A percentile compares a stretch with the other conserved stretches of the same genome.
phyloP scores from a whole-genome alignment of 2,329 filamentous ascomycete species.

The Blastomyces emzantsi region DNA sequence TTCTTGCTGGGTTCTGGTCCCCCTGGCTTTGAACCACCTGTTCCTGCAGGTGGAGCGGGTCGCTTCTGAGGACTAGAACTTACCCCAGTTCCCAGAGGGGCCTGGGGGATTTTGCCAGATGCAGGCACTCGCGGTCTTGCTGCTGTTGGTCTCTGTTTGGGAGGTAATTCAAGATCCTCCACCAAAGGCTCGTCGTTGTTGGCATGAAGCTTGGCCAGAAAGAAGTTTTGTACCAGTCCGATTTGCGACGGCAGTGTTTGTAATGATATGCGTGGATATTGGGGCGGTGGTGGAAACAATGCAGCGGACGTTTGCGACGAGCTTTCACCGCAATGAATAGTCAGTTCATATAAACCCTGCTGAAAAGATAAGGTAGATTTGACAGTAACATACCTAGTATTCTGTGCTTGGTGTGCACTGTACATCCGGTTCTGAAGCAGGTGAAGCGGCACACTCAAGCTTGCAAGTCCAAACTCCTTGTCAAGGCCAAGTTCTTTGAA shows the following conservation, averaged over 20 bases:
- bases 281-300: conserved; percentile 54
- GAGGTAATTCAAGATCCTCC: conserved; percentile 89
- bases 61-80: conserved; percentile 37
- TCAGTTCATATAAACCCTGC: conserved; percentile 14
- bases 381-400: conserved; percentile 42
- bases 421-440: conserved; percentile 86
- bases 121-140: conserved; percentile 38
- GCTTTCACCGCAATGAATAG: conserved; percentile 17
- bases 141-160: conserved; percentile 63
- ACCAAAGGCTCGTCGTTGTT: conserved; percentile 74
- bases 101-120: conserved; percentile 37
- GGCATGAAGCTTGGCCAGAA: conserved; percentile 76
- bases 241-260: conserved; percentile 73
- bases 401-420: conserved; percentile 72
- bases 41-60: conserved; percentile 24
- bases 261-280: conserved; percentile 67
- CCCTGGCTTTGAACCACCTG: conserved; percentile 22
- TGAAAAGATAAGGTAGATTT: conserved; percentile 6
- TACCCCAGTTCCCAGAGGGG: conserved; percentile 23
- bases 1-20: conserved; percentile 34
- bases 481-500: conserved; percentile 93
- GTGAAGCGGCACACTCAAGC: conserved; percentile 85
- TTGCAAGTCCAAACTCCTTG: conserved; percentile 78
- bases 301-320: conserved; percentile 46
- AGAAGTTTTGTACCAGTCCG: conserved; percentile 83